These are phyloP conservation scores for Coccomyxa sp. DNA, from an alignment of 139 green algal genomes.

Conservation along the genomic window DNA sequence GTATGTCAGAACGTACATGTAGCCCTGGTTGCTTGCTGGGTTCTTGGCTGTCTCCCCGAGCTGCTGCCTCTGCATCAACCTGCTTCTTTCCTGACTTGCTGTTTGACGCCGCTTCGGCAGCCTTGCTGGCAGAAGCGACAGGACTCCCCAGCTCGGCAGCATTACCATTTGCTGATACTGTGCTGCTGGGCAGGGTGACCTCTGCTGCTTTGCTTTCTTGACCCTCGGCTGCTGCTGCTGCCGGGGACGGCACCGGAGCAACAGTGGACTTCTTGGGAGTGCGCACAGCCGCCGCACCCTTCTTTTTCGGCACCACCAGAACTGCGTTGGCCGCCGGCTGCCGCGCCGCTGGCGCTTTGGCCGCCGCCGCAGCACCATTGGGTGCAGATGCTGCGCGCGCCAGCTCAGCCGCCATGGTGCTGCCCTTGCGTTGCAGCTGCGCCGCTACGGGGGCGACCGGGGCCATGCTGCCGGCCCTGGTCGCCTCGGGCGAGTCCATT, in stretches of 20 bases:
- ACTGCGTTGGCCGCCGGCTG: background rate
- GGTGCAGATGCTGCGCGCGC: conserved; percentile 10
- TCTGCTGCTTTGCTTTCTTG: background rate
- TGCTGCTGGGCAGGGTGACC: background rate
- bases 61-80: background rate
- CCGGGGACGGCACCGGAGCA: background rate
- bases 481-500: background rate
- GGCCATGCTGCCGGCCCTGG: background rate
- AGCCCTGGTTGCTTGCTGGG: no score
- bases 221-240: background rate
- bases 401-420: conserved; percentile 43
- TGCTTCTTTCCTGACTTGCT: background rate
- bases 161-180: background rate
- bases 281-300: background rate
- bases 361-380: background rate
- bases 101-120: background rate
- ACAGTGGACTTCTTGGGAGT: background rate
- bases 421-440: background rate
- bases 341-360: background rate
- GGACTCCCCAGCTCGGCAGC: background rate
- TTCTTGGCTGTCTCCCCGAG: background rate
- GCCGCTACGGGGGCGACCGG: background rate
- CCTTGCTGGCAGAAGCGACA: background rate
- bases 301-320: background rate
- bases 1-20: no score